Base-by-base conservation (phyloP, 495 filamentous ascomycete species). In the Podospora appendiculata region DNA sequence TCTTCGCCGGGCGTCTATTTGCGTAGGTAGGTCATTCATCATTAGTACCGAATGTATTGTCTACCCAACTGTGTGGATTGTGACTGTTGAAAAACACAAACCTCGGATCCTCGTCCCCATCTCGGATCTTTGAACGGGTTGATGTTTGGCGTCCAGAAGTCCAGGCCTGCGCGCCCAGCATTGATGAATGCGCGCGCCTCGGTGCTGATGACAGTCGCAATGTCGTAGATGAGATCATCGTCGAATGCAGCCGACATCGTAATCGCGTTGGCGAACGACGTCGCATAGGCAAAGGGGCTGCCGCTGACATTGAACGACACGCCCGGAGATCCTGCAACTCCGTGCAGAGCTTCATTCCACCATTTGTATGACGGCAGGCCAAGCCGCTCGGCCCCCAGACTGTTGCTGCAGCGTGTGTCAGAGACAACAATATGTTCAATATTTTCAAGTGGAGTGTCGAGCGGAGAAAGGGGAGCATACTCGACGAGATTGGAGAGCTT, bases 101-200 rank as follows among this genome's bases (percentile, higher is more conserved):
- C 41, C 16, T 51, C 64, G 16, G 50, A 48, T 9, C 62, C 64
- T 4, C 73, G 55, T 1, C 74, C 74, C 69, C 74, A 73, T 48
- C 69, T 61, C 4, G 76, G 75, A 41, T 76, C 71, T 35, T 63
- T 63, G 69, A 83, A 87, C 1, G 78, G 72, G 60, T 88, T 88
- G 65, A 87, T 84, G 56, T 87, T 84, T 1, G 84, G 84, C 0
- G 84, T 78, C 69, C 82, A 89, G 48, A 70, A 79, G 58, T 87
- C 79, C 6, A 87, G 62, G 0, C 80, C 79, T 39, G 73, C 74
- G 16, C 72, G 65, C 14, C 77, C 78, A 13, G 53, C 74, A 53
- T 89, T 89, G 61, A 71, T 82, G 59, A 83, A 87, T 2, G 84
- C 83, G n/a, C 85, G 71, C 8, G 77, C 81, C 61, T 89, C 82